Base-by-base conservation (phyloP, 495 filamentous ascomycete genomes). In the Poronia punctata region DNA sequence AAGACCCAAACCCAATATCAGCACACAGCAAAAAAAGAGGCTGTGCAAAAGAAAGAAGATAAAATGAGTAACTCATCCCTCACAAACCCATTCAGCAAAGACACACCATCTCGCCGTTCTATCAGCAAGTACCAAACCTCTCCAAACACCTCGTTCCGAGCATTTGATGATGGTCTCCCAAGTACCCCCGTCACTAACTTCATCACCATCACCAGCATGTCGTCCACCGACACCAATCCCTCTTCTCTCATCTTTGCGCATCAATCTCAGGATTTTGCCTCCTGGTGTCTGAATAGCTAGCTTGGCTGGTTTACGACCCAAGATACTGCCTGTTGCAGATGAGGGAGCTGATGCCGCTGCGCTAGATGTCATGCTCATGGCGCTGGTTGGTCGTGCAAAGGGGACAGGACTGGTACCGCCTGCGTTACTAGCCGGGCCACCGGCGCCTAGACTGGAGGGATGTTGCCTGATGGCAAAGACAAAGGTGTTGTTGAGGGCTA, bases 131-230 rank as follows among this genome's bases (percentile, higher is more conserved):
- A 99, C 92, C 38, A 99, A 63, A 1, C 87, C 93, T 44, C 92
- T 78, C 92, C 92, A 98, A 18, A 82, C 74, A 0, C 92, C 92
- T 19, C 80, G 72, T 57, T 98, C 92, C 0, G 86, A 86, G 61
- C 90, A 88, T 68, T 98, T 98, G 61, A 88, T 95, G 30, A 97
- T 92, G 5, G 90, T 98, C 65, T 98, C 92, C 93, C 93, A 98
- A 0, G 82, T 75, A 31, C 83, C 86, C 10, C 87, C 86, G 38
- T 89, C 86, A 4, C 79, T 80, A 0, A 60, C 64, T 10, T 77
- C 80, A 33, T 76, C 79, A 2, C 68, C 71, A 4, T 51, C 30
- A 28, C 66, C 60, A 28, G 31, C 27, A 20, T 61, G 61, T 11
- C 68, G 68, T 8, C 65, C 59, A 36, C 69, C 58, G 15, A 55